A percentile compares a stretch with the other conserved stretches of the same genome.
Evolutionary conservation across 305 asterid species (phyloP).

Genomic region (Euphrasia arctica): DNA sequence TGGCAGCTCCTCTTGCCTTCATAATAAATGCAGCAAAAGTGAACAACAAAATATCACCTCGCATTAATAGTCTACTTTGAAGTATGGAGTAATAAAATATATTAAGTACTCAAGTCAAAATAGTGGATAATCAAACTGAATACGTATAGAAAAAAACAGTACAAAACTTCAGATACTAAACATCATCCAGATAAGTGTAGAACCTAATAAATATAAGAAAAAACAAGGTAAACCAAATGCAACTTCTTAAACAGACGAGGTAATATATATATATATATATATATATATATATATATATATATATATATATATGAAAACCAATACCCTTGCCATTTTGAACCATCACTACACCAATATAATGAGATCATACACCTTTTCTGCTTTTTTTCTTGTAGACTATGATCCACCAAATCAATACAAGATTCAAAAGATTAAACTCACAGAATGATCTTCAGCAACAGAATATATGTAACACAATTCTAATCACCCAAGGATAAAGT

Average conservation of each 20-base stretch:
- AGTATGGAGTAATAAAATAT: constrained; percentile 6
- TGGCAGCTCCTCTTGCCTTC: constrained; percentile 57
- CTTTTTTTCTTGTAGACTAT: too few relatives aligned
- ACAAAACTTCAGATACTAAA: not conserved
- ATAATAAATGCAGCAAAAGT: constrained; percentile 28
- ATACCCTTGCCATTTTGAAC: not conserved
- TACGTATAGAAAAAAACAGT: constrained; percentile 4
- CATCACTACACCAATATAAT: not conserved
- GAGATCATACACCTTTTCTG: too few relatives aligned
- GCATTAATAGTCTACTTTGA: constrained; percentile 13
- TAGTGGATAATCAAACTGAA: not conserved
- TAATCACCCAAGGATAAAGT: not conserved
- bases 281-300: too few relatives aligned
- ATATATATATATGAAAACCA: not conserved
- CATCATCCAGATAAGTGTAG: not conserved
- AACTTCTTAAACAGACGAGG: not conserved
- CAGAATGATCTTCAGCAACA: constrained; percentile 6
- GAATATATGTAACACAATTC: not conserved
- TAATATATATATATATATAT: too few relatives aligned
- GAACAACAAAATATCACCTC: not conserved
- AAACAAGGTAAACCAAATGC: not conserved
- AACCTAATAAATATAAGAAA: too few relatives aligned
- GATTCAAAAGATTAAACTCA: not conserved
- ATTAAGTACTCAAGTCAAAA: not conserved
- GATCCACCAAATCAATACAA: too few relatives aligned